phyloP scores from a whole-genome alignment of 805 yeast species.

The Sporopachydermia quercuum region DNA sequence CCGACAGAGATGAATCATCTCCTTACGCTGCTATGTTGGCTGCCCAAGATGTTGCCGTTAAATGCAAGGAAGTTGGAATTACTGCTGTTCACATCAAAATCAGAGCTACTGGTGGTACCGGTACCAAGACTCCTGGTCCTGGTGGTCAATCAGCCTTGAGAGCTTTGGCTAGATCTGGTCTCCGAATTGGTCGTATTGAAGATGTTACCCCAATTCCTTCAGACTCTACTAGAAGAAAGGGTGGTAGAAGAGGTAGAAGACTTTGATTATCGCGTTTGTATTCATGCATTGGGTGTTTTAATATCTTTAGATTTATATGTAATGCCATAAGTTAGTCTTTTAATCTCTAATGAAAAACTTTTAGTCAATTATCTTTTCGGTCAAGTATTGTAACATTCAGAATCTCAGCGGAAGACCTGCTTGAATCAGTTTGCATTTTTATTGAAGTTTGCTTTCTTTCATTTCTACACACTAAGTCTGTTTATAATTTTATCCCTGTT shows the following conservation, averaged over 20 bases:
- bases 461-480: too few relatives aligned
- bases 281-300: constrained; percentile 17
- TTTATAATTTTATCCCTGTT: too few relatives aligned
- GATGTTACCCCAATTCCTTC: constrained; percentile 99
- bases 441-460: too few relatives aligned
- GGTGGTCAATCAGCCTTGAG: constrained; percentile 98
- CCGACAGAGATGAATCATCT: constrained; percentile 99
- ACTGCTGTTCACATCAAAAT: constrained; percentile 98
- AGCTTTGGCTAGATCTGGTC: constrained; percentile 98
- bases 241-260: constrained; percentile 99
- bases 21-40: constrained; percentile 99
- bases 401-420: too few relatives aligned
- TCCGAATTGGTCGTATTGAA: constrained; percentile 99
- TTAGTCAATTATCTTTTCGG: too few relatives aligned
- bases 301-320: constrained; percentile 40
- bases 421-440: too few relatives aligned
- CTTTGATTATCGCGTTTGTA: constrained; percentile 33
- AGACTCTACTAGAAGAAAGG: constrained; percentile 99
- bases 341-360: too few relatives aligned
- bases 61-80: constrained; percentile 99
- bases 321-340: constrained; percentile 31
- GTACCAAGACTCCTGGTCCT: constrained; percentile 99
- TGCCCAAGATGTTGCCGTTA: constrained; percentile 98
- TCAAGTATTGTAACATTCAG: background rate
- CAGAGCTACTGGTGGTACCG: constrained; percentile 99